These are phyloP conservation scores for Artemisia tridentata DNA, from an alignment of 129 eudicot genomes.

Conservation along the genomic window DNA sequence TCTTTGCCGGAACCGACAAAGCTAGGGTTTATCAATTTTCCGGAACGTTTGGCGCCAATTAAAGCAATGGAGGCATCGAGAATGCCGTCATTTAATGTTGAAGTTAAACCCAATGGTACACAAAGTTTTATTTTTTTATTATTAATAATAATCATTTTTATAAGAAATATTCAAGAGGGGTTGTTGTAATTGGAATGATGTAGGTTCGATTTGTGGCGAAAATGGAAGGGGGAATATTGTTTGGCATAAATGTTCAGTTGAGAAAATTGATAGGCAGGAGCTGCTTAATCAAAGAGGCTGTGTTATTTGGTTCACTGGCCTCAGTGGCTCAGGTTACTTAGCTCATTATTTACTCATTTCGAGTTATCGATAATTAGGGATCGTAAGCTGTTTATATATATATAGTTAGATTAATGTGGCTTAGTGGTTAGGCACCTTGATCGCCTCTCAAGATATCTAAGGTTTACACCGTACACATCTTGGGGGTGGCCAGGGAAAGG, in stretches of 20 bases:
- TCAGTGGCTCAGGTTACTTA: slow-evolving; percentile 92
- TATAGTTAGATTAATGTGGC: too few relatives aligned
- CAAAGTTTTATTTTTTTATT: not conserved
- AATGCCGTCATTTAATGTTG: slow-evolving; percentile 28
- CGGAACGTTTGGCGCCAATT: slow-evolving; percentile 44
- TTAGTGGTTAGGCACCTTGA: too few relatives aligned
- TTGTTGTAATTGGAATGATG: too few relatives aligned
- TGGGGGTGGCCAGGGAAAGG: too few relatives aligned
- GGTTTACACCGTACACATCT: too few relatives aligned
- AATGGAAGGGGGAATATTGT: slow-evolving; percentile 39
- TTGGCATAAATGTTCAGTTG: slow-evolving; percentile 83
- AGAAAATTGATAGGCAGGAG: slow-evolving; percentile 70
- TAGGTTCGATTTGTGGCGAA: slow-evolving; percentile 37
- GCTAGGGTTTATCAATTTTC: slow-evolving; percentile 18
- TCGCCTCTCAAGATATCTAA: too few relatives aligned
- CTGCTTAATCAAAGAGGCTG: slow-evolving; percentile 88
- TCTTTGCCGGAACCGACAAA: slow-evolving; percentile 8
- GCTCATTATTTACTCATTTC: not conserved
- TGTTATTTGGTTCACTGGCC: slow-evolving; percentile 95
- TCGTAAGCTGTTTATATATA: too few relatives aligned
- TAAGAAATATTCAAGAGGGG: too few relatives aligned
- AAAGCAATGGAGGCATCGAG: slow-evolving; percentile 48
- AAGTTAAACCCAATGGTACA: slow-evolving; percentile 38
- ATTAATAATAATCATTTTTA: too few relatives aligned
- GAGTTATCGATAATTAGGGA: too few relatives aligned